These are phyloP conservation scores for Candida sp. DNA, from an alignment of 1,139 yeast genomes.

Conservation along the genomic window DNA sequence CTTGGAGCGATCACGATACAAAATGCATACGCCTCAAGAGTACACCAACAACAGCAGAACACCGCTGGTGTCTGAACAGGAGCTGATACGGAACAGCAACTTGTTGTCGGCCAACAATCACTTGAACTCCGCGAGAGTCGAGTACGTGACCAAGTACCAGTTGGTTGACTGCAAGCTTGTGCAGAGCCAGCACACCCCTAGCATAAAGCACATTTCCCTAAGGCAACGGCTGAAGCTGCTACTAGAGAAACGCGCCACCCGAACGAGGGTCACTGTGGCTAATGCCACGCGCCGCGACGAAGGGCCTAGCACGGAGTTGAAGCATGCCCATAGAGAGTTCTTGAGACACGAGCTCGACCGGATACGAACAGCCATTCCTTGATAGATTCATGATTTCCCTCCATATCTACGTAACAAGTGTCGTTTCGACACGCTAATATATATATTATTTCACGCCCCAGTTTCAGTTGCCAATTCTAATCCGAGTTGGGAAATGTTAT, in stretches of 20 bases:
- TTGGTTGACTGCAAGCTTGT: conserved; percentile 1
- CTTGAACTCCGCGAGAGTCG: not conserved
- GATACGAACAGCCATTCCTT: not conserved
- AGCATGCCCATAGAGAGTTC: not conserved
- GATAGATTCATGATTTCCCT: not conserved
- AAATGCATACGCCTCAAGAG: not conserved
- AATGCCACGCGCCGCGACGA: not conserved
- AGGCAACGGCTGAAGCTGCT: not conserved
- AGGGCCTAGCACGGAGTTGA: not conserved
- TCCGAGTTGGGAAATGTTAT: too few species aligned
- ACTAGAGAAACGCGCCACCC: not conserved
- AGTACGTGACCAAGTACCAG: conserved; percentile 1
- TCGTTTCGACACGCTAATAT: too few species aligned
- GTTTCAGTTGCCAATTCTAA: too few species aligned
- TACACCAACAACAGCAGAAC: not conserved
- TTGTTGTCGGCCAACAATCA: not conserved
- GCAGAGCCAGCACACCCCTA: not conserved
- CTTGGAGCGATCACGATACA: not conserved
- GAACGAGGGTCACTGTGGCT: not conserved
- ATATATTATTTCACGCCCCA: too few species aligned
- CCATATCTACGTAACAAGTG: too few species aligned
- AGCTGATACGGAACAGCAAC: not conserved
- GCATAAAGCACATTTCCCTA: not conserved
- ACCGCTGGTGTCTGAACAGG: not conserved
- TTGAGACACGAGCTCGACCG: not conserved